Conservation (phyloP, 768 basidiomycete species). For the Trametes coccinea region DNA sequence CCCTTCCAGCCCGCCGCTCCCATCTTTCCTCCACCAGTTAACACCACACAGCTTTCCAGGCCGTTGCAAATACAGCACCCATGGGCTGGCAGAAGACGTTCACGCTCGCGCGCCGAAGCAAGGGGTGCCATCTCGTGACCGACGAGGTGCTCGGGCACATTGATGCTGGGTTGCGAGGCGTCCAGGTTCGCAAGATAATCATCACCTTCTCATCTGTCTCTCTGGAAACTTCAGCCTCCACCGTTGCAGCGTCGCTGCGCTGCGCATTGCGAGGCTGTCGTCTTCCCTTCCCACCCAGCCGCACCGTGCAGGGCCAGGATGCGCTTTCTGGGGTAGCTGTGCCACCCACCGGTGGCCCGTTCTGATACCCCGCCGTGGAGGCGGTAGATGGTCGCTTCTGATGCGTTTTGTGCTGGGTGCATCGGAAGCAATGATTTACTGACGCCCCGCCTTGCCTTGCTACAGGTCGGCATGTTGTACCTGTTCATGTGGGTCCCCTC, state of each 20-base stretch:
- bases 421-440: not conserved
- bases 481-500: slow-evolving; percentile 71
- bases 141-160: slow-evolving; percentile 70
- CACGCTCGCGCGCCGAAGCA: slow-evolving; percentile 49
- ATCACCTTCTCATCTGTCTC: slow-evolving; percentile 14
- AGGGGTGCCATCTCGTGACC: slow-evolving; percentile 85
- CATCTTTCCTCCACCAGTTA: not conserved
- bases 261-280: not conserved
- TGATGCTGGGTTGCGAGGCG: slow-evolving; percentile 62
- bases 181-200: slow-evolving; percentile 48
- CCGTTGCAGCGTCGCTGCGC: not conserved
- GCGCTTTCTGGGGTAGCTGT: not conserved
- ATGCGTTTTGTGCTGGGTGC: not conserved
- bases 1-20: not conserved
- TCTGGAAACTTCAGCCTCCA: slow-evolving; percentile 10
- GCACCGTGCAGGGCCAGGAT: not conserved
- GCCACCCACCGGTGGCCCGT: not conserved
- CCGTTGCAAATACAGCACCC: not conserved
- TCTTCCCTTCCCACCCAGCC: not conserved
- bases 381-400: not conserved
- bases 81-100: slow-evolving; percentile 96
- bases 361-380: not conserved
- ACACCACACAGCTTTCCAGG: not conserved
- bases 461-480: slow-evolving; percentile 81
- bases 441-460: not conserved